Evolutionary conservation across 2,329 filamentous ascomycete genomes (phyloP).

Genomic region (Fusarium penzigii): DNA sequence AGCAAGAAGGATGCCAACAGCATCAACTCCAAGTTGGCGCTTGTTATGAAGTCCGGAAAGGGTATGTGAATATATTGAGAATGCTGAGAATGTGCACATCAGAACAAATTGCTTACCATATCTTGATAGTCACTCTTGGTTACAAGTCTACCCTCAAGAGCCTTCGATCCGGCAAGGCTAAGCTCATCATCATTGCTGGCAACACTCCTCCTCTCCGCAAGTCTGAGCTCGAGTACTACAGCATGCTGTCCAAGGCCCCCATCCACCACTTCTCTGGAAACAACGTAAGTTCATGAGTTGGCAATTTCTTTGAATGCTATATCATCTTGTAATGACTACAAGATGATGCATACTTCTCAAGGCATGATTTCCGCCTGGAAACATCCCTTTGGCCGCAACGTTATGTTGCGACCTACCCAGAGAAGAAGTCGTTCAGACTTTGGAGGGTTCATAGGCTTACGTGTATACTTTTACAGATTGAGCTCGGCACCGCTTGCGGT

Average conservation of each 20-base stretch:
- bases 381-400: constrained; percentile 24
- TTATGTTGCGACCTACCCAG: constrained; percentile 64
- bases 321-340: constrained; percentile 22
- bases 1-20: constrained; percentile 82
- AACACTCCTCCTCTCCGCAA: constrained; percentile 98
- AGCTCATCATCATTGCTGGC: constrained; percentile 90
- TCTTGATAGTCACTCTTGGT: constrained; percentile 40
- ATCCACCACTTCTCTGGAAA: constrained; percentile 98
- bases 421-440: constrained; percentile 90
- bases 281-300: constrained; percentile 75
- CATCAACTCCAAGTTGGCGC: constrained; percentile 61
- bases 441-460: constrained; percentile 80
- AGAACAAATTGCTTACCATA: constrained; percentile 13
- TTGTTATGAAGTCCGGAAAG: constrained; percentile 69
- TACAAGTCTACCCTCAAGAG: constrained; percentile 67
- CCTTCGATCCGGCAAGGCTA: constrained; percentile 94
- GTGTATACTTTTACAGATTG: constrained; percentile 68
- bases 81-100: not conserved
- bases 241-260: constrained; percentile 88
- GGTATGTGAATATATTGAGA: constrained; percentile 56
- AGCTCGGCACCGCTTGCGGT: constrained; percentile 96
- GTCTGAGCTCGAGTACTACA: constrained; percentile 95
- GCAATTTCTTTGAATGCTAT: constrained; percentile 21
- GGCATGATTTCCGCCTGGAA: constrained; percentile 19
- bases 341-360: constrained; percentile 18